Evolutionary conservation across 2,329 filamentous ascomycete genomes (phyloP), one percentile per base, ranked within the genome.

Genomic region (Neonectria faginata): DNA sequence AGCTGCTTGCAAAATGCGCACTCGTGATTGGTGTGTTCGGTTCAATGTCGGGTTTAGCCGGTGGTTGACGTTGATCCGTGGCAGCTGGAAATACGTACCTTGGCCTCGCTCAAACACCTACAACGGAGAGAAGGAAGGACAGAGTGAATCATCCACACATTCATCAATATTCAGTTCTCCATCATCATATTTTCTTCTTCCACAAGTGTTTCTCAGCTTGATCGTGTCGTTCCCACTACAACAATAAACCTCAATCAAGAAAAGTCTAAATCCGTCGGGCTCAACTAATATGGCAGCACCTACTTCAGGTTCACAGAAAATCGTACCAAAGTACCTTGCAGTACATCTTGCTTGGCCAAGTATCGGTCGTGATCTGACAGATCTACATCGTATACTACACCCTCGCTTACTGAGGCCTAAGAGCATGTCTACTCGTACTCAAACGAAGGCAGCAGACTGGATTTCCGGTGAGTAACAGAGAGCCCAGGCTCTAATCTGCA

Each of bases 1-100:
- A 73, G 67, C 73, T 78, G 76, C 76, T 78, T 78, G 76, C 68
- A 76, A 77, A 78, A 77, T 77, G 68, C 53, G 59, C 57, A 52
- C 64, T 45, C 44, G 41, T 78, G 76, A 78, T 78, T 78, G 77
- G 77, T 50, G 50, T 10, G 14, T 18, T 62, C 73, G 74, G 75
- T 52, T 73, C 65, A 76, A 67, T 60, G 33, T 74, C 75, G 75
- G 75, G 42, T 67, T 48, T 64, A 47, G 18, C 41, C 62, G 60
- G 66, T 70, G 61, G 48, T 63, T 10, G 27, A 44, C 41, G 42
- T 47, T 54, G 50, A 22, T 60, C 57, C 29, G 50, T 11, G 14
- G n/a, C 14, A 48, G 2, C 25, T 6, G 31, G 2, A 33, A 11
- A 10, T 67, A 71, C 65, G 60, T 71, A 71, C 61, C 56, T 50